Base-by-base conservation (phyloP, 495 filamentous ascomycete genomes). In the Annulohypoxylon moriforme region DNA sequence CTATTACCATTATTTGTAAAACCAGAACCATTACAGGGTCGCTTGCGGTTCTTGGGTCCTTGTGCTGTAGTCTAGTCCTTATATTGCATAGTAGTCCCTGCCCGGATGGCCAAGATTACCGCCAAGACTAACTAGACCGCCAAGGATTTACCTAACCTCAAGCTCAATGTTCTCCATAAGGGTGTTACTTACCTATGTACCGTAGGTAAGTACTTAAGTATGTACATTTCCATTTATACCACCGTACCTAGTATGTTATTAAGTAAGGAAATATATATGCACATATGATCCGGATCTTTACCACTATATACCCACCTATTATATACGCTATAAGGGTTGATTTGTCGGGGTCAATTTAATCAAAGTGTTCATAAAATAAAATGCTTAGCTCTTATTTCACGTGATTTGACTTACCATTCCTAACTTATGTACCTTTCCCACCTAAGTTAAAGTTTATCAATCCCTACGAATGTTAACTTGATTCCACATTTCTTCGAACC, bases 1-100 rank as follows among this genome's bases (percentile, higher is more conserved):
- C 65, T 53, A 64, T 60, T 68, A 71, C 69, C 64, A 68, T 69
- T 73, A 73, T 73, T 73, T 73, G 71, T 73, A 73, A 73, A 73
- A 73, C 71, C 61, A 63, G 61, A 69, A 62, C 55, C 71, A 73
- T 67, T 13, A 69, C 66, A 69, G 71, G 71, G 31, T 18, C 64
- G 53, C 53, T 49, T 65, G 55, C 29, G 56, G 36, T 44, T 60
- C 60, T 60, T 60, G 61, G 64, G 44, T 52, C 40, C 40, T 7
- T n/a, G 40, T 42, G n/a, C 38, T 42, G 38, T 14, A 42, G 38
- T 42, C 38, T 42, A 42, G 38, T 42, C 38, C 38, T 14, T 42
- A 42, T 42, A 42, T 42, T 42, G 38, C 38, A 42, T 42, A 42
- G 38, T 18, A 44, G 40, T 44, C 60, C 68, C 60, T 64, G 60